phyloP scores from a whole-genome alignment of 1,139 yeast genomes.

The Eremothecium cymbalariae region DNA sequence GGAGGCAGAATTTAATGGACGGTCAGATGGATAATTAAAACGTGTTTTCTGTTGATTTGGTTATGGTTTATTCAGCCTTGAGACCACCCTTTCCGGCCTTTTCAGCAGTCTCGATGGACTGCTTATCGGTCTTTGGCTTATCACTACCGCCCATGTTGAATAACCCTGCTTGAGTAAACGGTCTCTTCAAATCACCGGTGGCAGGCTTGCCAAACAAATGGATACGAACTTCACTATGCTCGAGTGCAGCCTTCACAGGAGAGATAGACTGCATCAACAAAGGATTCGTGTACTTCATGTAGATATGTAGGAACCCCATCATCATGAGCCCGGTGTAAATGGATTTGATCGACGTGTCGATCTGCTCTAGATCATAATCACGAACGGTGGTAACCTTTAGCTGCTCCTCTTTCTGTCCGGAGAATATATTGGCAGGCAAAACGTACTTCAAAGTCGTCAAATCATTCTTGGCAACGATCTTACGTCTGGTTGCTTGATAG shows the following conservation, averaged over 20 bases:
- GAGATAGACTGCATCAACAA: constrained; percentile 89
- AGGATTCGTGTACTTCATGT: constrained; percentile 97
- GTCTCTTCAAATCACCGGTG: constrained; percentile 89
- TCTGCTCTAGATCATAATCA: constrained; percentile 88
- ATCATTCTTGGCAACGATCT: constrained; percentile 72
- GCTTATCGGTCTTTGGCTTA: constrained; percentile 70
- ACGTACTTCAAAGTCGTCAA: constrained; percentile 87
- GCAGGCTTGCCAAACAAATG: constrained; percentile 82
- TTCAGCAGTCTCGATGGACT: constrained; percentile 79
- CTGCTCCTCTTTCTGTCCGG: constrained; percentile 56
- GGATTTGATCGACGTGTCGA: constrained; percentile 69
- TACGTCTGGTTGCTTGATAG: constrained; percentile 54
- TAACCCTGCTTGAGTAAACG: constrained; percentile 83
- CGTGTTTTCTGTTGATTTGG: no score
- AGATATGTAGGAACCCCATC: constrained; percentile 98
- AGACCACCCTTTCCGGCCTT: constrained; percentile 82
- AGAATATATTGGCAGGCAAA: constrained; percentile 74
- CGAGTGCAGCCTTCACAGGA: constrained; percentile 83
- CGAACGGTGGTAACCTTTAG: constrained; percentile 81
- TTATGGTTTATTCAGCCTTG: constrained; percentile 80
- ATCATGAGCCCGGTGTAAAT: constrained; percentile 86
- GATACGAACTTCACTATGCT: constrained; percentile 85
- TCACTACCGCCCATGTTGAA: constrained; percentile 59
- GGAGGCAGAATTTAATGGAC: no score
- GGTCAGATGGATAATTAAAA: no score